Evolutionary conservation across 83 land plant genomes (phyloP), one percentile per base, ranked within the genome.

Genomic region (Diphasiastrum complanatum): DNA sequence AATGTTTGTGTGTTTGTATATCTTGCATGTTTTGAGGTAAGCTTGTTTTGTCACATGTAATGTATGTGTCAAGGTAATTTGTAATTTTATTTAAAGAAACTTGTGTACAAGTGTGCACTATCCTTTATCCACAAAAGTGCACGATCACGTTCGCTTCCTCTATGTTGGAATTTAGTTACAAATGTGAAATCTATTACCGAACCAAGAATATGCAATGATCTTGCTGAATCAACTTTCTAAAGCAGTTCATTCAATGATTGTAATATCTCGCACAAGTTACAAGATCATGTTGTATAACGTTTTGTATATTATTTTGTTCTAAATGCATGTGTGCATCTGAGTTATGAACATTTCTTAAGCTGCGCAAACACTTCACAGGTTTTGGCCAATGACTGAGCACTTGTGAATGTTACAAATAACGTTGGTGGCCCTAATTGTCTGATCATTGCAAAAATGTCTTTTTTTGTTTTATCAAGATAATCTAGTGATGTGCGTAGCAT

Each of bases 11-110:
- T n/a, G n/a, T n/a, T n/a, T n/a, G n/a, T n/a, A n/a, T n/a, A n/a
- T n/a, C n/a, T n/a, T n/a, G n/a, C n/a, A n/a, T n/a, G n/a, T n/a
- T n/a, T n/a, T n/a, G n/a, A n/a, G n/a, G n/a, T n/a, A n/a, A n/a
- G n/a, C n/a, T n/a, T n/a, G n/a, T n/a, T n/a, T 24, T 47, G 23
- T 47, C 51, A 47, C 51, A 47, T 47, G 51, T 47, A 47, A 47
- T 5, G 51, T 47, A 47, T 47, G 18, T 47, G 51, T 47, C 51
- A 5, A 47, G 18, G n/a, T 18, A 47, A 5, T 47, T n/a, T 5
- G 4, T n/a, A 24, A n/a, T 5, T 18, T 47, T n/a, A n/a, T 47
- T 47, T 4, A 47, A 47, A 47, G 23, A 4, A 4, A 47, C 23
- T 4, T 47, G 50, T 5, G 23, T 33, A 29, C 27, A 27, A 51